Base-by-base conservation (phyloP, 1,284 basidiomycete species). In the Neonothopanus nambi region DNA sequence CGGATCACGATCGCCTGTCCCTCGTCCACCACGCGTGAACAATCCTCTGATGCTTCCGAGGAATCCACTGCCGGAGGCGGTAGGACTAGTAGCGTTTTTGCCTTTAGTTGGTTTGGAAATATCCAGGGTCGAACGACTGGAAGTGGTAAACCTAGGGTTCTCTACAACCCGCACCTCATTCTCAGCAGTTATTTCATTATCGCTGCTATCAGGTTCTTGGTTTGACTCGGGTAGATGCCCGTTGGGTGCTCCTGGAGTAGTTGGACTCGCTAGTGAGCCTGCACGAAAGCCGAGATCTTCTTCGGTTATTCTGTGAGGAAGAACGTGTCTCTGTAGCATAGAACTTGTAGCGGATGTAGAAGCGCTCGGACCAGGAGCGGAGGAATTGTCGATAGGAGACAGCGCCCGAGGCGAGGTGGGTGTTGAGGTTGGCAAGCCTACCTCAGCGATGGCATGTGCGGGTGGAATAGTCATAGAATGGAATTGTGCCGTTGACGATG, bases 371-470 rank as follows among this genome's bases (percentile, higher is more conserved):
- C n/a, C 8, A 13, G 30, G 8, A 33, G 8, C 8, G 9, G 30
- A 33, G 30, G 30, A 13, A 11, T 33, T 8, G 30, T 33, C 13
- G 8, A 33, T 9, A 33, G 30, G 30, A 13, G 30, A 33, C 30
- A 33, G 8, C 8, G 18, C 52, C 26, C 37, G 48, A 56, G 12
- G 26, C 13, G 17, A 35, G 5, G 43, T 43, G 1, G 39, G 46
- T 6, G 50, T 48, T n/a, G 47, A 26, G 18, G 72, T 71, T 3
- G 78, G 74, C 20, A 76, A 51, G 4, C 64, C 61, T 40, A 72
- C 57, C 17, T 83, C 81, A 1, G 74, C 70, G 44, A 84, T 81
- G 21, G 81, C 69, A 55, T 87, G 84, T 1, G 85, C 79, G 0
- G 85, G 78, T 1, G 81, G 81, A 48, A 87, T 74, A 24, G 66